phyloP scores from a whole-genome alignment of 306 rosid species.

The Gillenia trifoliata region DNA sequence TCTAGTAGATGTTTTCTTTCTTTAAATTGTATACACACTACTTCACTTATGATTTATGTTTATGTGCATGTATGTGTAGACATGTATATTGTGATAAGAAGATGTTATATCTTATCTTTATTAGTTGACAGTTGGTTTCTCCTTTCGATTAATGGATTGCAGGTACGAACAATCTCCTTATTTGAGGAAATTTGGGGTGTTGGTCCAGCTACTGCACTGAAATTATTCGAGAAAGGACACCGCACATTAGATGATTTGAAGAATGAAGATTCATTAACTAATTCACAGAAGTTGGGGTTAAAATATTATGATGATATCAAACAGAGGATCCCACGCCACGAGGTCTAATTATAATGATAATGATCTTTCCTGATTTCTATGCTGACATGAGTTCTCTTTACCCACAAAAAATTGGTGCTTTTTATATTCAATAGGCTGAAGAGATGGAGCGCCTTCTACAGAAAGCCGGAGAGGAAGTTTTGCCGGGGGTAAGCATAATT shows the following conservation, averaged over 20 bases:
- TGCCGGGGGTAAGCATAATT: conserved; percentile 66
- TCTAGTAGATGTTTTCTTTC: too few species aligned
- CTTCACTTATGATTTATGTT: neutral
- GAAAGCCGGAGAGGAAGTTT: conserved; percentile 67
- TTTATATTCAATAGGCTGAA: conserved; percentile 52
- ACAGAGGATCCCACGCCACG: conserved; percentile 77
- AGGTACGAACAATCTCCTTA: conserved; percentile 76
- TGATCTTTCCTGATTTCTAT: conserved; percentile 6
- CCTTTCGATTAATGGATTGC: conserved; percentile 17
- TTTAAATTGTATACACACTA: neutral
- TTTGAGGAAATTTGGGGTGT: conserved; percentile 97
- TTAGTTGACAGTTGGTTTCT: conserved; percentile 5
- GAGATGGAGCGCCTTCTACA: conserved; percentile 72
- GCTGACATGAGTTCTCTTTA: neutral
- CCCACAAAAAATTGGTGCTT: conserved; percentile 4
- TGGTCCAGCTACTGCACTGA: conserved; percentile 89
- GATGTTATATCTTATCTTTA: neutral
- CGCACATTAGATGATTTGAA: conserved; percentile 71
- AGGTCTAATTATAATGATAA: conserved; percentile 37
- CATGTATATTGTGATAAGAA: neutral
- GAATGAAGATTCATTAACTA: conserved; percentile 63
- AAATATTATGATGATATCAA: conserved; percentile 84
- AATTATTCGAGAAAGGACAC: conserved; percentile 80
- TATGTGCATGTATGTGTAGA: neutral
- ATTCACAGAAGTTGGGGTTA: conserved; percentile 78